Evolutionary conservation across 2,329 filamentous ascomycete species (phyloP), one percentile per base, ranked within the genome.

Genomic region (Ophiostoma sp.): DNA sequence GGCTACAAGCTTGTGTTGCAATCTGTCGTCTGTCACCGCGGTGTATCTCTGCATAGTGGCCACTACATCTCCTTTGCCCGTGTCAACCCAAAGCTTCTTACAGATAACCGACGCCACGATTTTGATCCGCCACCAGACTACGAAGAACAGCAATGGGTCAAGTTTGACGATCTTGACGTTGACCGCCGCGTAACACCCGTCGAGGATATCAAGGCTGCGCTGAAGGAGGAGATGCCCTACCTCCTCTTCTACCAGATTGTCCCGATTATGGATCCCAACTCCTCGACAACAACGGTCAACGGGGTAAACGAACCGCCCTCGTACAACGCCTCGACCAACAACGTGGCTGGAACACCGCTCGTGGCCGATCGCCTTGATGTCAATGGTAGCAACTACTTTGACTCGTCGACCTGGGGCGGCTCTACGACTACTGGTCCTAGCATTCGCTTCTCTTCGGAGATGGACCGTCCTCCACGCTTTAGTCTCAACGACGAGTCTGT

Each of bases 191-290:
- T 98, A 2, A 87, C 86, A 0, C 87, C 92, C 72, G 90, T 98
- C 68, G 89, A 97, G 78, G 92, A 98, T 75, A 89, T 91, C 77
- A 91, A 93, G 75, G 83, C 91, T 77, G 91, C 93, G 0, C 83
- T 98, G 69, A 91, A 89, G 77, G 88, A 92, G n/a, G 95, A 98
- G 80, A 97, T 94, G 80, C 95, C 96, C 0, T 98, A 98, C 80
- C 87, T 98, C 7, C 85, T 99, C 0, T 98, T 98, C 81, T 99
- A 98, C 79, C 95, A 98, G 81, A 93, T 98, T 55, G 88, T 97
- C 39, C 95, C 95, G 0, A 94, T 97, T 78, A 89, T 93, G 39
- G 88, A 95, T 72, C 87, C 92, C 8, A 84, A 85, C 0, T 79
- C 83, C 0, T 82, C 84, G 15, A 86, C 86, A 5, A 83, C 84